Evolutionary conservation across 306 rosid genomes (phyloP).

Genomic region (Rosa lucieae): DNA sequence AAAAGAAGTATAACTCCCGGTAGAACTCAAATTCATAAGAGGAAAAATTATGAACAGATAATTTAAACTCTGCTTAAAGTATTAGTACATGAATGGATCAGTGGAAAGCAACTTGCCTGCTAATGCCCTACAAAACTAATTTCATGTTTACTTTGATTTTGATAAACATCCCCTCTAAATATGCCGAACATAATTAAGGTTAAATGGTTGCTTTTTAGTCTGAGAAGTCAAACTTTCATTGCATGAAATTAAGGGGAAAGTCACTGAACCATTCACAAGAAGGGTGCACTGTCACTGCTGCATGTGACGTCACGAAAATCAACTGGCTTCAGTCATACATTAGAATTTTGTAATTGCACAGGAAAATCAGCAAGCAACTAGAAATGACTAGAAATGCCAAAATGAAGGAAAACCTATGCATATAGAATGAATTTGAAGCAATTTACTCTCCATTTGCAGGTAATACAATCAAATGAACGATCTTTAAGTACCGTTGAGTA

Average conservation of each 20-base stretch:
- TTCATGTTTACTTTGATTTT: neutral
- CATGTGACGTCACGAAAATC: neutral
- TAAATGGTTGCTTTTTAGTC: neutral
- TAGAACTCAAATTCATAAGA: neutral
- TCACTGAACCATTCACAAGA: neutral
- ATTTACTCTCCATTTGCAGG: neutral
- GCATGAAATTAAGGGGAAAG: neutral
- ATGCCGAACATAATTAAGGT: neutral
- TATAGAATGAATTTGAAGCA: neutral
- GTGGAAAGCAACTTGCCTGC: slow-evolving; percentile 3
- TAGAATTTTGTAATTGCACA: neutral
- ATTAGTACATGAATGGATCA: neutral
- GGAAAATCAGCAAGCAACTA: neutral
- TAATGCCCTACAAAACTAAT: neutral
- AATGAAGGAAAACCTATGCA: neutral
- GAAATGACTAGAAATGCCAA: slow-evolving; percentile 12
- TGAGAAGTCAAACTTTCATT: neutral
- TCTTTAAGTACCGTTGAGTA: neutral
- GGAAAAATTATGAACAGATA: neutral
- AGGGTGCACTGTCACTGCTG: neutral
- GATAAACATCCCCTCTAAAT: neutral
- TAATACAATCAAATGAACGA: neutral
- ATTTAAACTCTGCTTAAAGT: neutral
- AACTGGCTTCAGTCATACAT: neutral
- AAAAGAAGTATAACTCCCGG: slow-evolving; percentile 1